Conservation (phyloP, 2,329 filamentous ascomycete species). For the Pyrenophora seminiperda region DNA sequence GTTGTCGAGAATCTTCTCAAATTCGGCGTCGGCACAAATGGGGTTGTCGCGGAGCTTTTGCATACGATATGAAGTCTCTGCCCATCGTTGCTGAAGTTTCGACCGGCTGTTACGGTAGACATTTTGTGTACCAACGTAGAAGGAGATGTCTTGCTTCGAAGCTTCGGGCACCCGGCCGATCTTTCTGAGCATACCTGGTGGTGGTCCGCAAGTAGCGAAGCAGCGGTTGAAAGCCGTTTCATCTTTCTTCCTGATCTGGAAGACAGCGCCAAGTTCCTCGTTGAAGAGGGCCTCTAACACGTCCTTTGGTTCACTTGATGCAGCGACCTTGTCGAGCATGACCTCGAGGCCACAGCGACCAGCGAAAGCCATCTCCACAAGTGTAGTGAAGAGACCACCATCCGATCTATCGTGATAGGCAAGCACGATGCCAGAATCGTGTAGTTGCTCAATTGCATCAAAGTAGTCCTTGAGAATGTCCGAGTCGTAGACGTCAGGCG, state of each 20-base stretch:
- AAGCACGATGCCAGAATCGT: conserved; percentile 74
- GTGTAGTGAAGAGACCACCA: conserved; percentile 85
- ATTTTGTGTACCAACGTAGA: conserved; percentile 71
- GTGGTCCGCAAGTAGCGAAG: conserved; percentile 88
- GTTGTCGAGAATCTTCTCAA: conserved; percentile 72
- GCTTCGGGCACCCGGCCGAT: conserved; percentile 76
- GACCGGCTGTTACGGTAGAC: conserved; percentile 72
- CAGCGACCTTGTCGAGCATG: conserved; percentile 73
- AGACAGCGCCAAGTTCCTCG: conserved; percentile 93
- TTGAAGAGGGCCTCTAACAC: conserved; percentile 86
- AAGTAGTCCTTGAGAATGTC: conserved; percentile 87
- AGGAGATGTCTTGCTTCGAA: conserved; percentile 74
- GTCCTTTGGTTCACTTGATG: conserved; percentile 65
- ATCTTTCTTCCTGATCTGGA: conserved; percentile 86
- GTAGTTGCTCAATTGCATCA: conserved; percentile 75
- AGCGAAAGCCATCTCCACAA: conserved; percentile 98
- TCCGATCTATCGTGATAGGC: conserved; percentile 96
- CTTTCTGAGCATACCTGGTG: conserved; percentile 78
- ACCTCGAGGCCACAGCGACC: conserved; percentile 87
- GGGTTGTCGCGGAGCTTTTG: conserved; percentile 90
- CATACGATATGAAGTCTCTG: conserved; percentile 86
- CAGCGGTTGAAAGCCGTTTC: conserved; percentile 85
- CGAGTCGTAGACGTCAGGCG: conserved; percentile 82
- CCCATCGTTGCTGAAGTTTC: conserved; percentile 85
- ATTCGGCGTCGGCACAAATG: conserved; percentile 82